These are phyloP conservation scores for Actinomortierella wolfii DNA, from an alignment of 371 early-diverging fungal genomes.

Conservation along the genomic window DNA sequence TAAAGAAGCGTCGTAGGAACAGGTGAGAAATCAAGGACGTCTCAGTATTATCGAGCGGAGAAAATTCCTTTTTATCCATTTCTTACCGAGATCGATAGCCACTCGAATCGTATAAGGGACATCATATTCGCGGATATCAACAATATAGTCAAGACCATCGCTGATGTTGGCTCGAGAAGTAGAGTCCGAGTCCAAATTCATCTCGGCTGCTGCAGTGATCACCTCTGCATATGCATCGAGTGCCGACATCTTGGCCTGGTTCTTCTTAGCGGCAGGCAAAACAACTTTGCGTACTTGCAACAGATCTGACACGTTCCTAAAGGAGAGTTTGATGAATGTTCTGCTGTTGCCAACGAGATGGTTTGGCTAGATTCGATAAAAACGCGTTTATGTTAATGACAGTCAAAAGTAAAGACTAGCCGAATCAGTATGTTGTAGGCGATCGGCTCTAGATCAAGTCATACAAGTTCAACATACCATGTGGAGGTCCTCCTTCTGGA, in stretches of 20 bases:
- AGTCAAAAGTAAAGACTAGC: not conserved
- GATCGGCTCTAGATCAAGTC: not conserved
- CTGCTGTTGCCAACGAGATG: constrained; percentile 84
- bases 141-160: constrained; percentile 60
- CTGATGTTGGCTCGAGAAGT: constrained; percentile 44
- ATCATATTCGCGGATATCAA: constrained; percentile 95
- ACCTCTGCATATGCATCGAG: constrained; percentile 65
- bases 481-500: constrained; percentile 85
- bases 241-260: constrained; percentile 65
- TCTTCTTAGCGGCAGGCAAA: constrained; percentile 71
- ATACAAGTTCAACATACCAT: constrained; percentile 60
- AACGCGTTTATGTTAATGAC: not conserved
- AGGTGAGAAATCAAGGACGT: too few species aligned
- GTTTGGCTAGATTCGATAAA: constrained; percentile 66
- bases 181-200: constrained; percentile 28
- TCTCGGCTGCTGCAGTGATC: constrained; percentile 44
- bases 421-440: too few species aligned
- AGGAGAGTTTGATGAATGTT: constrained; percentile 76
- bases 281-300: constrained; percentile 75
- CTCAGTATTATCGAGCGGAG: not conserved
- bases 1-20: not conserved
- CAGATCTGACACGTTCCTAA: constrained; percentile 84
- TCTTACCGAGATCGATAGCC: constrained; percentile 87
- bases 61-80: not conserved
- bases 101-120: constrained; percentile 93